These are phyloP conservation scores for Immersiella caudata DNA, from an alignment of 495 filamentous ascomycete species.

Conservation along the genomic window DNA sequence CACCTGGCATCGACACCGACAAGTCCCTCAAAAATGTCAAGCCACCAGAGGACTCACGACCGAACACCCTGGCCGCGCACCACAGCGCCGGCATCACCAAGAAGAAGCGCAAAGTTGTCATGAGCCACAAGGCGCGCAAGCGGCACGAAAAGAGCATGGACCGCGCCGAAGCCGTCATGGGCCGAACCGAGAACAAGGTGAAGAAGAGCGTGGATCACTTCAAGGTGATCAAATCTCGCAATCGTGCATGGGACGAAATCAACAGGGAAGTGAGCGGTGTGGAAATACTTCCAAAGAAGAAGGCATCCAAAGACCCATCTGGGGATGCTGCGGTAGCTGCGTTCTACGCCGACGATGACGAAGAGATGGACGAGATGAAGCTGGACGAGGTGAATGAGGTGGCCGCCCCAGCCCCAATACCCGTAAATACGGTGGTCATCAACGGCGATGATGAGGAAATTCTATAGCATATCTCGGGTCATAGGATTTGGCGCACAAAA, in stretches of 20 bases:
- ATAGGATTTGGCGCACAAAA: background rate
- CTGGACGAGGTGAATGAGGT: conserved; percentile 22
- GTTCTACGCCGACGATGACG: conserved; percentile 33
- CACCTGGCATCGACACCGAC: conserved; percentile 72
- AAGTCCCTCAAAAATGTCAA: conserved; percentile 69
- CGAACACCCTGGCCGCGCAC: conserved; percentile 64
- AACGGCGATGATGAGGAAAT: conserved; percentile 31
- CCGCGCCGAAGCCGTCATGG: conserved; percentile 69
- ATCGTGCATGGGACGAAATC: conserved; percentile 62
- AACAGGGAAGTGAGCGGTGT: conserved; percentile 45
- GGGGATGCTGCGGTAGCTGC: conserved; percentile 29
- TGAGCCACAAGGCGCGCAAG: conserved; percentile 65
- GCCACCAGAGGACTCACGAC: conserved; percentile 57
- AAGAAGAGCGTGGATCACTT: conserved; percentile 64
- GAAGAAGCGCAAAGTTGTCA: conserved; percentile 59
- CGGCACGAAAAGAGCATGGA: conserved; percentile 74
- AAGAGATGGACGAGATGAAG: no score
- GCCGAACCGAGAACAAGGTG: conserved; percentile 70
- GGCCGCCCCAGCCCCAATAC: background rate
- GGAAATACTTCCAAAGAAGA: conserved; percentile 23
- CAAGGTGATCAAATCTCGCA: conserved; percentile 60
- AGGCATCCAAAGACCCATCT: conserved; percentile 12
- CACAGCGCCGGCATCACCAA: conserved; percentile 68
- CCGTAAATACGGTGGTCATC: background rate
- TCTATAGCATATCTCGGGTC: conserved; percentile 17